phyloP scores from a whole-genome alignment of 2,329 filamentous ascomycete genomes.

The Alternaria solani region DNA sequence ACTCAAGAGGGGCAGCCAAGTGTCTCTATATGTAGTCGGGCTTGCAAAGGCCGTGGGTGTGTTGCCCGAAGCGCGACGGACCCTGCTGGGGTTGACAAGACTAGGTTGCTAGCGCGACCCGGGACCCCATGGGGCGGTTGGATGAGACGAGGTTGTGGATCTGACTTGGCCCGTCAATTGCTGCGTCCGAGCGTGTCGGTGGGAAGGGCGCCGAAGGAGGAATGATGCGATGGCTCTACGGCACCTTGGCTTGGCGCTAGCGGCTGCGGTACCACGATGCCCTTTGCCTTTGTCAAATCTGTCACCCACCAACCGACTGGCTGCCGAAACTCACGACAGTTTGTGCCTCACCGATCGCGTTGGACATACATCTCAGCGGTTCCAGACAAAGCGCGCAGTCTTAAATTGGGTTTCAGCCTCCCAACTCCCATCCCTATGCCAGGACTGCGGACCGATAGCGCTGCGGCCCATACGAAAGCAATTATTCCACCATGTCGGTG shows the following conservation, averaged over 20 bases:
- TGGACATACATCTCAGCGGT: neutral
- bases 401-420: constrained; percentile 30
- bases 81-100: constrained; percentile 19
- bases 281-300: constrained; percentile 26
- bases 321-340: neutral
- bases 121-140: constrained; percentile 49
- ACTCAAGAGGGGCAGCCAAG: constrained; percentile 24
- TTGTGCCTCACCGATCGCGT: constrained; percentile 10
- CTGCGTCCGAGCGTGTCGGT: constrained; percentile 39
- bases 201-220: constrained; percentile 11
- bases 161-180: constrained; percentile 37
- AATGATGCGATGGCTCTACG: constrained; percentile 13
- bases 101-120: constrained; percentile 30
- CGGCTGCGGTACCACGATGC: constrained; percentile 37
- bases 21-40: constrained; percentile 44
- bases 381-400: constrained; percentile 7
- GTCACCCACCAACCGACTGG: constrained; percentile 2
- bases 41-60: constrained; percentile 16
- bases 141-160: constrained; percentile 41
- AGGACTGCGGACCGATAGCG: constrained; percentile 20
- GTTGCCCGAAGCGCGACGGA: constrained; percentile 19
- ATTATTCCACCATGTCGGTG: constrained; percentile 17
- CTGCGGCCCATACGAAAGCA: constrained; percentile 24
- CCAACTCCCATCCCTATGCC: constrained; percentile 1
- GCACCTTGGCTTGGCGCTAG: constrained; percentile 19